Percentiles rank a stretch among this genome's conserved stretches.
These are phyloP conservation scores for Senna siamea DNA, from an alignment of 306 rosid genomes.

Conservation along the genomic window DNA sequence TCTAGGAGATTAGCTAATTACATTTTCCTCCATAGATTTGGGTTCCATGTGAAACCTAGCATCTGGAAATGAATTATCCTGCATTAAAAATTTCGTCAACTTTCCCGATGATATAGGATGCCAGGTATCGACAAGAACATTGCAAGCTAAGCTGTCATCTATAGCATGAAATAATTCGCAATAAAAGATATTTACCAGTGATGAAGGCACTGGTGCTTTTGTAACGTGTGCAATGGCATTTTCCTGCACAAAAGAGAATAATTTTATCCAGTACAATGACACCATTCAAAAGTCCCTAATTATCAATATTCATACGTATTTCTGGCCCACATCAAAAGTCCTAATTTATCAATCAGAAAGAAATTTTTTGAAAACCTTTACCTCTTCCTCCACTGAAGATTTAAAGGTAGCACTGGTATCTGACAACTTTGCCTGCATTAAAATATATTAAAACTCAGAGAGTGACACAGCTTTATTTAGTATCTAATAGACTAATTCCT, in stretches of 20 bases:
- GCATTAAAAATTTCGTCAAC: slow-evolving; percentile 16
- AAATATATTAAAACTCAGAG: slow-evolving; percentile 14
- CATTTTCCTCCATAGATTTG: slow-evolving; percentile 25
- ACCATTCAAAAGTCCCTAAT: not conserved
- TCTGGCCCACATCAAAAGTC: slow-evolving; percentile 11
- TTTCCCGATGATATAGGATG: not conserved
- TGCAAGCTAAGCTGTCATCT: not conserved
- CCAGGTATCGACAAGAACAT: not conserved
- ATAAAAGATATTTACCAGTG: slow-evolving; percentile 23
- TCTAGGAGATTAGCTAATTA: slow-evolving; percentile 31
- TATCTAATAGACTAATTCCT: slow-evolving; percentile 13
- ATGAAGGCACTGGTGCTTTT: slow-evolving; percentile 34
- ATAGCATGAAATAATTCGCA: not conserved
- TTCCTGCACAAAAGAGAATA: slow-evolving; percentile 32
- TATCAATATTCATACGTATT: slow-evolving; percentile 10
- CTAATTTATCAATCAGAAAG: slow-evolving; percentile 21
- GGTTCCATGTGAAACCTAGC: slow-evolving; percentile 20
- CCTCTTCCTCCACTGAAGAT: slow-evolving; percentile 39
- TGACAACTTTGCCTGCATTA: slow-evolving; percentile 40
- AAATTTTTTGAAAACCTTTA: not conserved
- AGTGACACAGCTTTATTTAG: not conserved
- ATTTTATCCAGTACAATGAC: slow-evolving; percentile 5
- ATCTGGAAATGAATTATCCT: slow-evolving; percentile 29
- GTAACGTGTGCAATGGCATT: slow-evolving; percentile 30
- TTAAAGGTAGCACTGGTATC: slow-evolving; percentile 21